Evolutionary conservation across 2,329 filamentous ascomycete genomes (phyloP).

Genomic region (Saccharata proteae): DNA sequence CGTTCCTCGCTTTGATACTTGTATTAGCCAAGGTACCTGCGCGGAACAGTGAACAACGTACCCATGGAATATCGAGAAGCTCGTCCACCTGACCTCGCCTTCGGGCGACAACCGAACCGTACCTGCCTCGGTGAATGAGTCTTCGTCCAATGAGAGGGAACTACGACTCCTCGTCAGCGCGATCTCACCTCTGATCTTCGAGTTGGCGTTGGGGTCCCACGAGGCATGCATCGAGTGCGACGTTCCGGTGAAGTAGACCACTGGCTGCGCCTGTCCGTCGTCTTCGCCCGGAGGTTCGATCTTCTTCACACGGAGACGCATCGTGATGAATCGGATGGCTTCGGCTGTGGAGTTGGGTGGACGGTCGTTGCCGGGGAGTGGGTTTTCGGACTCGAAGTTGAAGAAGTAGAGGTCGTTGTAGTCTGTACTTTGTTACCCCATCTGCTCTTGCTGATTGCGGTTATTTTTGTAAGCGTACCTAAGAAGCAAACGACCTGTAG

Average conservation of each 20-base stretch:
- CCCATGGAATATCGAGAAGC: slow-evolving; percentile 48
- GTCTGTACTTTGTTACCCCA: slow-evolving; percentile 28
- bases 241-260: slow-evolving; percentile 56
- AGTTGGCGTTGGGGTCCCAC: slow-evolving; percentile 59
- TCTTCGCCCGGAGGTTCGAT: slow-evolving; percentile 48
- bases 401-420: slow-evolving; percentile 61
- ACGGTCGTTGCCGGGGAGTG: slow-evolving; percentile 25
- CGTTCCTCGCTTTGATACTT: slow-evolving; percentile 48
- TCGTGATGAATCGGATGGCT: slow-evolving; percentile 57
- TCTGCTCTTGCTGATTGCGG: background rate
- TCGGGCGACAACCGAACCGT: slow-evolving; percentile 53
- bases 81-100: slow-evolving; percentile 65
- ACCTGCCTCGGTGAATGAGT: slow-evolving; percentile 38
- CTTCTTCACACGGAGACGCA: slow-evolving; percentile 50
- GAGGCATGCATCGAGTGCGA: slow-evolving; percentile 50
- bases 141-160: slow-evolving; percentile 9
- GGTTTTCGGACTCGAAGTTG: slow-evolving; percentile 47
- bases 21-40: slow-evolving; percentile 12
- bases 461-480: slow-evolving; percentile 20
- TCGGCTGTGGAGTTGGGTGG: slow-evolving; percentile 44
- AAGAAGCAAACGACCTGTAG: slow-evolving; percentile 33
- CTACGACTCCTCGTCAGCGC: too few relatives aligned
- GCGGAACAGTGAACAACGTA: slow-evolving; percentile 14
- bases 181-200: slow-evolving; percentile 49
- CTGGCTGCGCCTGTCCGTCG: slow-evolving; percentile 44